Evolutionary conservation across 306 rosid species (phyloP).

Genomic region (Gynostemma pentaphyllum): DNA sequence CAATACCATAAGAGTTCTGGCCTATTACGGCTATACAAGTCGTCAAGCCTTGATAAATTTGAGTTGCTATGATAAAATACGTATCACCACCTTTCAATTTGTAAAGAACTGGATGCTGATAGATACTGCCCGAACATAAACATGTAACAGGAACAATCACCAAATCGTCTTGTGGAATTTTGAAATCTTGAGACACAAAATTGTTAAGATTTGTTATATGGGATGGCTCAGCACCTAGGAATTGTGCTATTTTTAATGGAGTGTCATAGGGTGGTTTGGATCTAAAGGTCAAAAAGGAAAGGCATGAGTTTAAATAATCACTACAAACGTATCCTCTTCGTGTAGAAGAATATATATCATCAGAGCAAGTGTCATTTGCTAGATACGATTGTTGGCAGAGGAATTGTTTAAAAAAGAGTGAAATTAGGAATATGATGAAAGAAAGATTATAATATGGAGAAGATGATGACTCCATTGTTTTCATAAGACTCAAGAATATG

Average conservation of each 20-base stretch:
- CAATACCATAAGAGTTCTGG: background rate
- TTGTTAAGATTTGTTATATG: no score
- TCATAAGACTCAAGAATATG: no score
- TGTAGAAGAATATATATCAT: constrained; percentile 11
- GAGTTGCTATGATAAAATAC: background rate
- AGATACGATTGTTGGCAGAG: constrained; percentile 37
- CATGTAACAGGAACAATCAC: background rate
- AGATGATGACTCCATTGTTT: background rate
- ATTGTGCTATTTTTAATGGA: background rate
- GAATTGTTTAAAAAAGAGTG: constrained; percentile 13
- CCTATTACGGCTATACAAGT: background rate
- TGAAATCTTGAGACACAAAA: no score
- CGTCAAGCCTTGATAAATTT: background rate
- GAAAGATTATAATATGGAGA: background rate
- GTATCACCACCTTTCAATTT: background rate
- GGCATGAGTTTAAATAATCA: constrained; percentile 26
- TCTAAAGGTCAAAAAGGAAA: constrained; percentile 27
- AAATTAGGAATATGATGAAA: constrained; percentile 4
- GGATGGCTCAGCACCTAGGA: no score
- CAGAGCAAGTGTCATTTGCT: constrained; percentile 18
- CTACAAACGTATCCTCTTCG: constrained; percentile 45
- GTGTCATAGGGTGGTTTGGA: constrained; percentile 6
- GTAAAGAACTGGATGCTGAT: background rate
- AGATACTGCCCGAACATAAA: background rate
- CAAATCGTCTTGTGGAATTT: background rate